phyloP scores from a whole-genome alignment of 108 stramenopile species.

The Nitzschia sp. region DNA sequence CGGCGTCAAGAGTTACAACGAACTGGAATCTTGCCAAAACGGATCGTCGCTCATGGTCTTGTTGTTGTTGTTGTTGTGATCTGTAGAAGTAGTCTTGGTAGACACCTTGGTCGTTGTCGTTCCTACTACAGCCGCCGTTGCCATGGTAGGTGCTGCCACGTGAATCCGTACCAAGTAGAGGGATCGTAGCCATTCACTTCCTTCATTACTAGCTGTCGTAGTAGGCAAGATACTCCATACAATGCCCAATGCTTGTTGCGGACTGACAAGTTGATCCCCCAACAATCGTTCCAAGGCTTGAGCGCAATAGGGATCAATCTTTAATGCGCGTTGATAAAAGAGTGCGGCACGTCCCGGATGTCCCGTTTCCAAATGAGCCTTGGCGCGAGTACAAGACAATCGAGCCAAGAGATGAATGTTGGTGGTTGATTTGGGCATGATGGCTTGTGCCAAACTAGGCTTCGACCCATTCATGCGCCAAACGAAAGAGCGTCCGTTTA shows the following conservation, averaged over 20 bases:
- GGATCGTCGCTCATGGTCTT: conserved; percentile 10
- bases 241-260: conserved; percentile 31
- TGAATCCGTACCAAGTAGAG: conserved; percentile 59
- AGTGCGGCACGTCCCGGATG: conserved; percentile 71
- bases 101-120: not conserved
- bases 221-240: conserved; percentile 21
- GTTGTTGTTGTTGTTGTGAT: conserved; percentile 2
- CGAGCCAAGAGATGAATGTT: conserved; percentile 70
- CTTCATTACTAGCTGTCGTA: not conserved
- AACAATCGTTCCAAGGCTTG: conserved; percentile 66
- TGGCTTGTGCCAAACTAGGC: conserved; percentile 16
- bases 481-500: conserved; percentile 87
- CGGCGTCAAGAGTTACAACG: conserved; percentile 11
- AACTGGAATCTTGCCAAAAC: conserved; percentile 24
- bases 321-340: conserved; percentile 61
- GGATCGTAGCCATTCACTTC: conserved; percentile 61
- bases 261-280: conserved; percentile 44
- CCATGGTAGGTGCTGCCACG: conserved; percentile 26
- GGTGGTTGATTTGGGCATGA: not conserved
- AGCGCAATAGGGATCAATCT: conserved; percentile 65
- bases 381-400: conserved; percentile 56
- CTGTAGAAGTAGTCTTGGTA: not conserved
- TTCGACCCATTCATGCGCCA: conserved; percentile 95
- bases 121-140: not conserved
- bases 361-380: conserved; percentile 64